Percentiles rank a stretch among this genome's conserved stretches.
These are phyloP conservation scores for Alternaria arborescens DNA, from an alignment of 2,329 filamentous ascomycete genomes.

Conservation along the genomic window DNA sequence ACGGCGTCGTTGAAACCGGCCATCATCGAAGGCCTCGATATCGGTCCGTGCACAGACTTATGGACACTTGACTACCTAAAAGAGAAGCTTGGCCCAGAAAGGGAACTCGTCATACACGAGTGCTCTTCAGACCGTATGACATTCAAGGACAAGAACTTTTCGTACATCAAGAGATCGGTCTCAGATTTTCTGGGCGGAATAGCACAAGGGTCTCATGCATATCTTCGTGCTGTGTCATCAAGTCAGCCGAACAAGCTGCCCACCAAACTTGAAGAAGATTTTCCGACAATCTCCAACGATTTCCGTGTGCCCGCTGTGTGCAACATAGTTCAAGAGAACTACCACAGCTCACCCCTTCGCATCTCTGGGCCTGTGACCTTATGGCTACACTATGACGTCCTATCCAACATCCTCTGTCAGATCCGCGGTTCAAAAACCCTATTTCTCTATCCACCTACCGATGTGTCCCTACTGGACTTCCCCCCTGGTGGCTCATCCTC, in stretches of 20 bases:
- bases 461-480: slow-evolving; percentile 75
- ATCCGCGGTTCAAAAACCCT: slow-evolving; percentile 76
- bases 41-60: slow-evolving; percentile 71
- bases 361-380: slow-evolving; percentile 83
- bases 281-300: slow-evolving; percentile 72
- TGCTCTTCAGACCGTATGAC: slow-evolving; percentile 73
- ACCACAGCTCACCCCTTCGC: slow-evolving; percentile 80
- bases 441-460: slow-evolving; percentile 78
- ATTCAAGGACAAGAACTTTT: slow-evolving; percentile 84
- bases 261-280: slow-evolving; percentile 75
- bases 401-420: slow-evolving; percentile 87
- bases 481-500: slow-evolving; percentile 82
- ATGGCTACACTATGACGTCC: slow-evolving; percentile 93
- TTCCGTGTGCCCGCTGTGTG: slow-evolving; percentile 68
- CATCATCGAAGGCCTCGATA: slow-evolving; percentile 70
- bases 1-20: slow-evolving; percentile 67
- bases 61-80: slow-evolving; percentile 78
- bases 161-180: slow-evolving; percentile 74
- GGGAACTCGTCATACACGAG: slow-evolving; percentile 77
- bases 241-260: slow-evolving; percentile 73
- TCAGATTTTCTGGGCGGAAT: slow-evolving; percentile 69
- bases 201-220: slow-evolving; percentile 68
- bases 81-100: slow-evolving; percentile 51
- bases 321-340: slow-evolving; percentile 61
- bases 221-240: slow-evolving; percentile 79